These are phyloP conservation scores for Huntiella bhutanensis DNA, from an alignment of 2,329 filamentous ascomycete genomes.

Conservation along the genomic window DNA sequence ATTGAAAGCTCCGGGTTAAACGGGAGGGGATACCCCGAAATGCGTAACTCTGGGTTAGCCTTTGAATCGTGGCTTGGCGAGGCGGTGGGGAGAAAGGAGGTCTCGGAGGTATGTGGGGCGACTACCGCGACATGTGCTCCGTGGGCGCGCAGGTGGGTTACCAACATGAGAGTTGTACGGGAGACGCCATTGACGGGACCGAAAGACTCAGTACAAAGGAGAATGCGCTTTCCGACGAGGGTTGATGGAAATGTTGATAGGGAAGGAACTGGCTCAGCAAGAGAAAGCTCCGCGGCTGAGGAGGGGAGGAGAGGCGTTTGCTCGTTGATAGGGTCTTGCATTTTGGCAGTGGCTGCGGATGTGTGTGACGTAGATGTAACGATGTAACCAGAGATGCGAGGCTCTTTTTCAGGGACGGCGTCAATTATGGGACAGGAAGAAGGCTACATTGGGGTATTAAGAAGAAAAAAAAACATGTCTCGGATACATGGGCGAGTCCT, in stretches of 20 bases:
- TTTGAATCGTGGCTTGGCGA: constrained; percentile 16
- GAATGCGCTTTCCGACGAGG: constrained; percentile 40
- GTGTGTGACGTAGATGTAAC: too few species aligned
- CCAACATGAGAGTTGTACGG: constrained; percentile 48
- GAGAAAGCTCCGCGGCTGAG: constrained; percentile 9
- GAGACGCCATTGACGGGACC: constrained; percentile 58
- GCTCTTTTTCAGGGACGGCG: too few species aligned
- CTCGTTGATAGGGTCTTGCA: not conserved
- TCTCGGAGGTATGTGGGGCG: constrained; percentile 37
- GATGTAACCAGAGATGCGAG: too few species aligned
- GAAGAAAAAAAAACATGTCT: too few species aligned
- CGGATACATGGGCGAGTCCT: too few species aligned
- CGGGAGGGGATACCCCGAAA: constrained; percentile 46
- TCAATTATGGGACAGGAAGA: too few species aligned
- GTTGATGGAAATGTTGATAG: constrained; percentile 22
- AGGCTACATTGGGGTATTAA: too few species aligned
- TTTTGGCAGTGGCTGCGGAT: not conserved
- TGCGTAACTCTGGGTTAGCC: constrained; percentile 30
- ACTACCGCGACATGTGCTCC: constrained; percentile 48
- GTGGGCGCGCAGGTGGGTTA: constrained; percentile 45
- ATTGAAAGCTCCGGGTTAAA: constrained; percentile 55
- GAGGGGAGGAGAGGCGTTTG: constrained; percentile 12
- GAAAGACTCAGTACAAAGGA: constrained; percentile 53
- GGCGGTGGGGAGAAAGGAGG: constrained; percentile 30
- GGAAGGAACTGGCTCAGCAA: not conserved